Conservation (phyloP, 2,329 filamentous ascomycete genomes). For the Lasiodiplodia hormozganensis region DNA sequence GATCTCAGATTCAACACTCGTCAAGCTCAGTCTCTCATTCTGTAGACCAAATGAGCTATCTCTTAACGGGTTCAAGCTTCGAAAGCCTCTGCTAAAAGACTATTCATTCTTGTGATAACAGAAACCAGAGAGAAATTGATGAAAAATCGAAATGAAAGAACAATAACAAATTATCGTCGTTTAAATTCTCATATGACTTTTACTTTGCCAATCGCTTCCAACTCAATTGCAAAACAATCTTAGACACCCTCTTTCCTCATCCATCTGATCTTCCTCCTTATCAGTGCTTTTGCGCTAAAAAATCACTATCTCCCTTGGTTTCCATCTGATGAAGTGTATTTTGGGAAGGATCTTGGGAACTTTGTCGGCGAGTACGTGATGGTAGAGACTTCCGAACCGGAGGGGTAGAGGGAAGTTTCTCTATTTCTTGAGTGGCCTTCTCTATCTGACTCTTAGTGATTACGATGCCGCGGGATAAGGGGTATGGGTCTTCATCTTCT, state of each 20-base stretch:
- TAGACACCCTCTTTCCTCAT: background rate
- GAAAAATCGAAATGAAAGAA: background rate
- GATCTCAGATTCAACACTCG: background rate
- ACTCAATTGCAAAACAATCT: background rate
- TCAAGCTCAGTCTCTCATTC: background rate
- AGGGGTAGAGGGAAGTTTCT: background rate
- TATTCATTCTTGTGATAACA: background rate
- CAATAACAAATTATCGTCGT: background rate
- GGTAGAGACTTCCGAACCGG: constrained; percentile 1
- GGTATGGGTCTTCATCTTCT: constrained; percentile 5
- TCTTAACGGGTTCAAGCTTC: background rate
- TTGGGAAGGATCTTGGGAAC: background rate
- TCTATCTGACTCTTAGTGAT: background rate
- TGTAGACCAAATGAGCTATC: background rate
- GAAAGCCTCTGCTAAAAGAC: background rate
- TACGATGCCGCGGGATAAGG: background rate
- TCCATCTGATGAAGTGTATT: background rate
- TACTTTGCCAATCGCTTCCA: background rate
- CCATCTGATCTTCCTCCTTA: background rate
- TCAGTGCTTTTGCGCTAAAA: constrained; percentile 7
- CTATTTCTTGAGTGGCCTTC: background rate
- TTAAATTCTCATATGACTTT: background rate
- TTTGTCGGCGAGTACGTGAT: background rate
- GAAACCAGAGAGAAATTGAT: background rate
- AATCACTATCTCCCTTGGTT: background rate